These are phyloP conservation scores for Chrysoporthe cubensis DNA, from an alignment of 2,329 filamentous ascomycete species.

Conservation along the genomic window DNA sequence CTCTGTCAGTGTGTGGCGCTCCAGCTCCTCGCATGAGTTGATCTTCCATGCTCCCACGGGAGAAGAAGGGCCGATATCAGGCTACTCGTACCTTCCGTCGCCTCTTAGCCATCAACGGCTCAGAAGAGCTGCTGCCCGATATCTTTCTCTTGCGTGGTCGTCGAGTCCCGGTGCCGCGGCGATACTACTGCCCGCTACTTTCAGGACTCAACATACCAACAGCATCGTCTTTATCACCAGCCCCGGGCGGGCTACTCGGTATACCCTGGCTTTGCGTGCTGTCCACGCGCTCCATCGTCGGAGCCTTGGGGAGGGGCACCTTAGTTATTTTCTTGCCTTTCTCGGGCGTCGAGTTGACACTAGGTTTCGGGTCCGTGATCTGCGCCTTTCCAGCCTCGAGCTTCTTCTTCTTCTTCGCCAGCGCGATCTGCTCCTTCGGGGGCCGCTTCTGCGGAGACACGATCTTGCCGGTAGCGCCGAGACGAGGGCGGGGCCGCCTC, in stretches of 20 bases:
- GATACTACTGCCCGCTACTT: slow-evolving; percentile 61
- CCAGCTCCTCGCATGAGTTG: neutral
- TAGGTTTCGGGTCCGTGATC: slow-evolving; percentile 51
- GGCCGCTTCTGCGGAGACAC: slow-evolving; percentile 82
- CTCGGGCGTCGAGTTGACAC: slow-evolving; percentile 38
- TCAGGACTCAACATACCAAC: slow-evolving; percentile 85
- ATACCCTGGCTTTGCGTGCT: slow-evolving; percentile 62
- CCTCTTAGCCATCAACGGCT: neutral
- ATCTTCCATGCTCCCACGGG: neutral
- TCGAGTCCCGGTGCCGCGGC: neutral
- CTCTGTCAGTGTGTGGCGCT: neutral
- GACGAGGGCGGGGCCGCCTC: slow-evolving; percentile 69
- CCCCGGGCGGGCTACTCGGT: slow-evolving; percentile 62
- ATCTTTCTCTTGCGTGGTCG: neutral
- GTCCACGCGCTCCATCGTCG: slow-evolving; percentile 61
- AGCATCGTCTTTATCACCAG: slow-evolving; percentile 59
- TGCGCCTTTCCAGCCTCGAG: slow-evolving; percentile 57
- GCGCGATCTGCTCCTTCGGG: slow-evolving; percentile 78
- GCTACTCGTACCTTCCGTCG: neutral
- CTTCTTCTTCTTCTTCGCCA: slow-evolving; percentile 89
- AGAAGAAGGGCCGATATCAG: neutral
- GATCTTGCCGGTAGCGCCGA: slow-evolving; percentile 80
- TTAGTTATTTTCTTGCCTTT: slow-evolving; percentile 57
- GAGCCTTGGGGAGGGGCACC: slow-evolving; percentile 43
- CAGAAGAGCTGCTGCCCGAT: neutral